Percentiles rank a stretch among this genome's conserved stretches.
Evolutionary conservation across 169 alveolate genomes (phyloP).

Genomic region (Miamiensis avidus): DNA sequence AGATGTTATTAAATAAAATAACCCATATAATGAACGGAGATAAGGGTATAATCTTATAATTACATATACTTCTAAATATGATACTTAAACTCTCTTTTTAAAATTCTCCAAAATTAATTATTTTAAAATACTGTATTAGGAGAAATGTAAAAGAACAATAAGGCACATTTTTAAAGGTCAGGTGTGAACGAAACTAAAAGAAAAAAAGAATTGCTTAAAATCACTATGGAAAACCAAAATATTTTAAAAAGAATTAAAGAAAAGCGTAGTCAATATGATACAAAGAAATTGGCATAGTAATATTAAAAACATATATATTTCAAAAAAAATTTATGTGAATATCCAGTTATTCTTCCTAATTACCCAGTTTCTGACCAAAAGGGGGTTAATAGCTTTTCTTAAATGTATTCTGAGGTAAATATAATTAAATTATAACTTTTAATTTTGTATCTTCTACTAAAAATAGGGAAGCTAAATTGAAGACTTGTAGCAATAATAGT

Average conservation of each 20-base stretch:
- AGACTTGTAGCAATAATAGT: too few relatives aligned
- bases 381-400: too few relatives aligned
- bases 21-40: conserved; percentile 5
- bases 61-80: too few relatives aligned
- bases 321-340: conserved; percentile 22
- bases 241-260: conserved; percentile 43
- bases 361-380: too few relatives aligned
- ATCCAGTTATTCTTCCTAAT: too few relatives aligned
- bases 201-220: conserved; percentile 37
- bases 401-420: too few relatives aligned
- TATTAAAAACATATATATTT: conserved; percentile 26
- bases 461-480: background rate
- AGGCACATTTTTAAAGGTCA: background rate
- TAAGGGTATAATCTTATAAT: background rate
- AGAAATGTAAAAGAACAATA: too few relatives aligned
- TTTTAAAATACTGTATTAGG: background rate
- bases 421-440: background rate
- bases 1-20: conserved; percentile 7
- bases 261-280: conserved; percentile 29
- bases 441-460: too few relatives aligned
- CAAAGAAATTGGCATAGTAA: conserved; percentile 38
- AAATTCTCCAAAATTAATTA: too few relatives aligned
- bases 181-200: conserved; percentile 35
- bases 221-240: conserved; percentile 44
- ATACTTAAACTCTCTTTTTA: background rate